Conservation (phyloP, 345 rosid genomes). For the Arabis hirsuta region DNA sequence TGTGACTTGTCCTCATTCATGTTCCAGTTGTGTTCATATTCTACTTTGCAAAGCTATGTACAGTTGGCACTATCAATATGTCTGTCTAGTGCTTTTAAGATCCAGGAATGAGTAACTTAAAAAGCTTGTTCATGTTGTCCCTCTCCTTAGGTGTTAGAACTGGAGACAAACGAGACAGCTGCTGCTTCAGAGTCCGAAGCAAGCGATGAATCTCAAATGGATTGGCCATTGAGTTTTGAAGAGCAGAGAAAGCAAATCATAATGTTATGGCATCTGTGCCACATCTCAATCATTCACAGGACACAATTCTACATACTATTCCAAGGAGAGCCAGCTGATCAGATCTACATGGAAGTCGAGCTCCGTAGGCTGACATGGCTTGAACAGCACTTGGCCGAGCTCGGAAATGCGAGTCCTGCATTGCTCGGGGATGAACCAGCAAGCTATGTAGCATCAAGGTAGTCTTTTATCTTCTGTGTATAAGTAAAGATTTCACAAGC, state of each 20-base stretch:
- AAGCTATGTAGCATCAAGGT: conserved; percentile 85
- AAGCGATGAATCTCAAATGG: conserved; percentile 57
- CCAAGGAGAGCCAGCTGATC: conserved; percentile 79
- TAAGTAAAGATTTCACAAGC: conserved; percentile 9
- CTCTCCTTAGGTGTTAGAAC: conserved; percentile 67
- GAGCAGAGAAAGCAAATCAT: conserved; percentile 85
- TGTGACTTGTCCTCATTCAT: conserved; percentile 14
- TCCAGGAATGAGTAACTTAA: conserved; percentile 7
- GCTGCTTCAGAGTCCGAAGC: conserved; percentile 48
- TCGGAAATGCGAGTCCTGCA: conserved; percentile 97
- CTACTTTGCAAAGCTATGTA: not conserved
- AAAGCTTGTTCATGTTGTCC: conserved; percentile 3
- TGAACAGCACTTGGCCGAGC: conserved; percentile 91
- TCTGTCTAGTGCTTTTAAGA: too few relatives aligned
- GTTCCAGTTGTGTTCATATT: not conserved
- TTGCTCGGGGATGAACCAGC: conserved; percentile 93
- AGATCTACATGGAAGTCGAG: conserved; percentile 95
- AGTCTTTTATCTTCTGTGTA: not conserved
- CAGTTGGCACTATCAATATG: not conserved
- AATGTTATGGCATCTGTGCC: conserved; percentile 98
- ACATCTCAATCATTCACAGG: conserved; percentile 85
- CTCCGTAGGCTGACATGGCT: conserved; percentile 83
- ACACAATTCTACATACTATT: conserved; percentile 87
- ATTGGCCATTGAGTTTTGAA: conserved; percentile 75
- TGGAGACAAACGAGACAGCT: conserved; percentile 66